Evolutionary conservation across 2,329 filamentous ascomycete species (phyloP).

Genomic region (Diplodia sapinea): DNA sequence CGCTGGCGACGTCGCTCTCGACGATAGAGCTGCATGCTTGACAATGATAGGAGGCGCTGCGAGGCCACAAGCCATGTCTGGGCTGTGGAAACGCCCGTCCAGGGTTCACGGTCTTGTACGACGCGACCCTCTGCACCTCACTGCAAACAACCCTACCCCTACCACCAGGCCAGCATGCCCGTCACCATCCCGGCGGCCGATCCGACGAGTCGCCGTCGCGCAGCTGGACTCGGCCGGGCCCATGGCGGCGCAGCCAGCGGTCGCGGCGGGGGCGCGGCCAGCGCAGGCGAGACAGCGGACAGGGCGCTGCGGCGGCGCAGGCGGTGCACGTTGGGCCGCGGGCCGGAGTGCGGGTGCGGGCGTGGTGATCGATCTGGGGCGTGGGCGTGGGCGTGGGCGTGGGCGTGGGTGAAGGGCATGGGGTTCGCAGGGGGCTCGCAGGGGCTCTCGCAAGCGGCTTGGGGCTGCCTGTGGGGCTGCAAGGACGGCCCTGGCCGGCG

Average conservation of each 20-base stretch:
- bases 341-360: too few species aligned
- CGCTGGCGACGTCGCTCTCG: constrained; percentile 18
- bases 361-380: not conserved
- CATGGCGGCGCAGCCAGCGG: not conserved
- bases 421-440: not conserved
- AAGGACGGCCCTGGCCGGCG: not conserved
- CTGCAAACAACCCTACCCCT: constrained; percentile 27
- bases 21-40: constrained; percentile 29
- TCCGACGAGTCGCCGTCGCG: constrained; percentile 8
- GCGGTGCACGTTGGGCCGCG: too few species aligned
- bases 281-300: not conserved
- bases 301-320: not conserved
- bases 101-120: constrained; percentile 26
- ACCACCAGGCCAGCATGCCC: constrained; percentile 9
- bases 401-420: not conserved
- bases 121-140: constrained; percentile 29
- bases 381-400: not conserved
- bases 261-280: not conserved
- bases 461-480: constrained; percentile 6
- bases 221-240: not conserved
- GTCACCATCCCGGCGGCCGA: constrained; percentile 23
- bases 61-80: constrained; percentile 29
- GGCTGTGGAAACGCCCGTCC: constrained; percentile 26
- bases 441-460: constrained; percentile 7
- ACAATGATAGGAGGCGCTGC: constrained; percentile 28